Evolutionary conservation across 257 asterid species (phyloP).

Genomic region (Thymus mandschuricus): DNA sequence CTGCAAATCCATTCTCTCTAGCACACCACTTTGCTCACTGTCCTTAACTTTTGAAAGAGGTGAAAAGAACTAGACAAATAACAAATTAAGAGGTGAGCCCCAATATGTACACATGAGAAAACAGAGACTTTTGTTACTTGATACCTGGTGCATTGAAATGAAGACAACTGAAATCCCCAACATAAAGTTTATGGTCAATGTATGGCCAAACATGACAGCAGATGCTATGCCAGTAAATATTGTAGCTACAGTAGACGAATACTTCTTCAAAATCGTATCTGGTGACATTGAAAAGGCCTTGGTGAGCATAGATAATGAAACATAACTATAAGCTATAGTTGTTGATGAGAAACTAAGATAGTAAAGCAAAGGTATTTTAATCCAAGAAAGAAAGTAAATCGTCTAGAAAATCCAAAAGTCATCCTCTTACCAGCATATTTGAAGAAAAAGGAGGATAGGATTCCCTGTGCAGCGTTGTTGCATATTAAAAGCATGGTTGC

Average conservation of each 20-base stretch:
- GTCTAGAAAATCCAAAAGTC: constrained; percentile 1
- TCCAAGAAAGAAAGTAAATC: constrained; percentile 20
- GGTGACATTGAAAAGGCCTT: constrained; percentile 34
- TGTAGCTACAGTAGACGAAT: constrained; percentile 97
- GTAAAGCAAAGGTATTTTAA: neutral
- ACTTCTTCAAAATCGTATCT: constrained; percentile 96
- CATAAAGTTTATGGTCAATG: constrained; percentile 84
- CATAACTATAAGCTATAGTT: constrained; percentile 23
- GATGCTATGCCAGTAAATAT: constrained; percentile 99
- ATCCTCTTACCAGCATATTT: constrained; percentile 90
- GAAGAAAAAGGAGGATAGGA: constrained; percentile 95
- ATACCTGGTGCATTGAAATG: constrained; percentile 99
- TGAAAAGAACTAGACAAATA: constrained; percentile 78
- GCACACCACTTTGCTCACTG: constrained; percentile 61
- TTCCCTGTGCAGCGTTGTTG: constrained; percentile 99
- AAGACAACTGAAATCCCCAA: constrained; percentile 96
- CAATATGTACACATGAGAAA: constrained; percentile 20
- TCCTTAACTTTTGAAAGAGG: constrained; percentile 91
- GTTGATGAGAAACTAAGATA: constrained; percentile 10
- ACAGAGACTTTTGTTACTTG: constrained; percentile 20
- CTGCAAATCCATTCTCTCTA: constrained; percentile 51
- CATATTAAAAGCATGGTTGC: constrained; percentile 94
- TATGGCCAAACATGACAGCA: constrained; percentile 89
- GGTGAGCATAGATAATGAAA: constrained; percentile 33
- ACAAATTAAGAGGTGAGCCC: constrained; percentile 37